Base-by-base conservation (phyloP, 257 asterid species). In the Gynochthodes officinalis region DNA sequence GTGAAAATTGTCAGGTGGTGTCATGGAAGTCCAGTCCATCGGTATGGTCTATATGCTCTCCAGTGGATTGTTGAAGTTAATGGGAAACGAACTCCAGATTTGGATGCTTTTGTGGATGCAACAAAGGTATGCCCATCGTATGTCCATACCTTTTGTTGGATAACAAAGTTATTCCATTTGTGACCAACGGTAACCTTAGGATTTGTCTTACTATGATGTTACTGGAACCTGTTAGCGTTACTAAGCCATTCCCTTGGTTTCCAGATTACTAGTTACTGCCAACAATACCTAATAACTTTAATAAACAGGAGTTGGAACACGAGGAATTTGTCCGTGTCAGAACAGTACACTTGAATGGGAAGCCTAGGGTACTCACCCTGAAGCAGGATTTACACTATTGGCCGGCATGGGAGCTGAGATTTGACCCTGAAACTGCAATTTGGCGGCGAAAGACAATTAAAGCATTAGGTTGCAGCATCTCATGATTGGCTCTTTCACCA, bases 381-480 rank as follows among this genome's bases (percentile, higher is more conserved):
- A 94, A 91, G 89, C 99, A 94, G 82, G 99, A 94, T 86, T 81
- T 94, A 77, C 99, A 94, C 76, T 94, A 94, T 82, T 94, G 99
- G 99, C 97, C 99, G 46, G 79, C 98, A 37, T 94, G 99, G 99
- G 99, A 91, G 79, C 81, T 94, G 77, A 83, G 91, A 61, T 94
- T 89, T 72, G 97, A 91, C 66, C 96, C 95, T 10, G 90, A 85
- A 75, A 86, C 91, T 72, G 93, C 97, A 27, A 79, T 81, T 73
- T 94, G 99, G 99, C 80, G 87, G 46, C 90, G 99, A 58, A 86
- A 80, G 65, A 84, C 84, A 48, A 94, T 94, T 71, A 90, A 91
- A 76, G 77, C 93, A 57, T 81, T 89, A 57, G 78, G 86, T 52
- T 65, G 77, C 72, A 71, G 66, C 73, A 64, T 76, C 23, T 58